Evolutionary conservation across 257 asterid species (phyloP).

Genomic region (Solanum ahanhuiri): DNA sequence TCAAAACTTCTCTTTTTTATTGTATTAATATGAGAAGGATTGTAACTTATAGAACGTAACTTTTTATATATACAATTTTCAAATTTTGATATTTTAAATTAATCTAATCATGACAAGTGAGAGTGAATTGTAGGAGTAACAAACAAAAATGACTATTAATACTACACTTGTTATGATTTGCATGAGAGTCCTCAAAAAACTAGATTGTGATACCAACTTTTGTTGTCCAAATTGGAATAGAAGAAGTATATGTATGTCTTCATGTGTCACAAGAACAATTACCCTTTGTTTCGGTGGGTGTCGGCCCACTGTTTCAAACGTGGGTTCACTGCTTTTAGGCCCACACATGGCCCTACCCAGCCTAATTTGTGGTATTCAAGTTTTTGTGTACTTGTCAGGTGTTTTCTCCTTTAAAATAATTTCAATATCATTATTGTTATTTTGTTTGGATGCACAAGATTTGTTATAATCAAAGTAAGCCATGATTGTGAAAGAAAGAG

Average conservation of each 20-base stretch:
- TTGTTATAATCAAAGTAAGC: not conserved
- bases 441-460: not conserved
- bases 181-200: not conserved
- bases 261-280: not conserved
- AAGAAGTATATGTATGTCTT: not conserved
- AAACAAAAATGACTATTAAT: not conserved
- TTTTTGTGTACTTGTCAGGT: not conserved
- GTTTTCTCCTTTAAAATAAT: not conserved
- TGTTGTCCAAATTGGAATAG: not conserved
- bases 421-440: not conserved
- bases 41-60: not conserved
- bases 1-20: no score
- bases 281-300: not conserved
- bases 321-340: slow-evolving; percentile 6
- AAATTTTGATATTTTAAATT: no score
- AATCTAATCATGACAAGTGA: not conserved
- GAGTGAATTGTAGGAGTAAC: not conserved
- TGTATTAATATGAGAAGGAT: not conserved
- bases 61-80: not conserved
- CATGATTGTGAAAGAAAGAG: not conserved
- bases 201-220: not conserved
- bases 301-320: slow-evolving; percentile 34
- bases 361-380: slow-evolving; percentile 1
- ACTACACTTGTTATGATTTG: not conserved
- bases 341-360: slow-evolving; percentile 20